A percentile compares a stretch with the other conserved stretches of the same genome.
Evolutionary conservation across 352 stramenopile genomes (phyloP).

Genomic region (Phytophthora cryptogea): DNA sequence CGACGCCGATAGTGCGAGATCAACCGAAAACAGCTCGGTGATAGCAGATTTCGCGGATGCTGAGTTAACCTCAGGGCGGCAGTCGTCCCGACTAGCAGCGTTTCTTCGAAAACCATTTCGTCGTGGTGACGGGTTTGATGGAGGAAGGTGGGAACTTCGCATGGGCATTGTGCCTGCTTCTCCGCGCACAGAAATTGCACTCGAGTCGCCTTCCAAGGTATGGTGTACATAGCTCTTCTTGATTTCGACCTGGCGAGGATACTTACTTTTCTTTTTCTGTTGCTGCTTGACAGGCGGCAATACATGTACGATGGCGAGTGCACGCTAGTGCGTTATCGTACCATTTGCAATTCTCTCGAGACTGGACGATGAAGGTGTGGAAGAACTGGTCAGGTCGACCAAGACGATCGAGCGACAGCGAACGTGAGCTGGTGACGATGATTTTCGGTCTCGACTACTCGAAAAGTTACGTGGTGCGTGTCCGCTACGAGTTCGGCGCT

Average conservation of each 20-base stretch:
- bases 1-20: constrained; percentile 68
- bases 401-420: constrained; percentile 47
- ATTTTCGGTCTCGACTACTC: constrained; percentile 73
- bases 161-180: constrained; percentile 49
- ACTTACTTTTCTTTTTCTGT: not conserved
- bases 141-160: constrained; percentile 43
- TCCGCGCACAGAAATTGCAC: constrained; percentile 46
- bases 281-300: constrained; percentile 44
- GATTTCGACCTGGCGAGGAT: no score
- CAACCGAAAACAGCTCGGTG: constrained; percentile 76
- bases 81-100: constrained; percentile 61
- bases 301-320: constrained; percentile 61
- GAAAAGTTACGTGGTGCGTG: constrained; percentile 77
- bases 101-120: constrained; percentile 79
- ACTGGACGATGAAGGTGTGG: constrained; percentile 81
- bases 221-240: not conserved
- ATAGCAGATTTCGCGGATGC: constrained; percentile 60
- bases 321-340: constrained; percentile 58
- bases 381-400: constrained; percentile 71
- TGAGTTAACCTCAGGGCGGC: constrained; percentile 49
- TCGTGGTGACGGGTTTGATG: constrained; percentile 56
- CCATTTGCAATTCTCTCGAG: constrained; percentile 73
- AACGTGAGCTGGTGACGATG: constrained; percentile 61
- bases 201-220: constrained; percentile 74
- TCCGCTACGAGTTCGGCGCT: constrained; percentile 67